A percentile compares a stretch with the other conserved stretches of the same genome.
Evolutionary conservation across 2,329 filamentous ascomycete species (phyloP).

Genomic region (Trichoderma sp.): DNA sequence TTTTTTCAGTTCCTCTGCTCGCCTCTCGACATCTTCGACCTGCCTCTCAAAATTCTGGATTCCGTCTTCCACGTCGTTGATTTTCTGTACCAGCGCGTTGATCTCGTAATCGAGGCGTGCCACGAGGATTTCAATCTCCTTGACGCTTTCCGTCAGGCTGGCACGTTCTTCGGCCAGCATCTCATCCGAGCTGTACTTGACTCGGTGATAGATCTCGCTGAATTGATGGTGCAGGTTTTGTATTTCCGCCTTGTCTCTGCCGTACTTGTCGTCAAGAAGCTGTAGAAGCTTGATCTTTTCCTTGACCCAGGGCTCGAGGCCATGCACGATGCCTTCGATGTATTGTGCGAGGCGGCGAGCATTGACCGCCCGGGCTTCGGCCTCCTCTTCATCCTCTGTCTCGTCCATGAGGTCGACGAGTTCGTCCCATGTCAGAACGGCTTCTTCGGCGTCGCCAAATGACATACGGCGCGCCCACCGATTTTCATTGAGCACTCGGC

Average conservation of each 20-base stretch:
- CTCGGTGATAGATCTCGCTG: slow-evolving; percentile 67
- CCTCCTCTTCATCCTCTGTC: slow-evolving; percentile 35
- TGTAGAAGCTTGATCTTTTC: slow-evolving; percentile 59
- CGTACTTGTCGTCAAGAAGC: slow-evolving; percentile 62
- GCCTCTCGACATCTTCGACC: slow-evolving; percentile 69
- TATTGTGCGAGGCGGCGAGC: slow-evolving; percentile 57
- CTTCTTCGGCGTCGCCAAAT: slow-evolving; percentile 74
- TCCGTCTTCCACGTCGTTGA: slow-evolving; percentile 84
- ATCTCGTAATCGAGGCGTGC: slow-evolving; percentile 94
- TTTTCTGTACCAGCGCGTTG: slow-evolving; percentile 73
- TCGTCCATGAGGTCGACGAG: slow-evolving; percentile 48
- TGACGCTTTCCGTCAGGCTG: slow-evolving; percentile 69
- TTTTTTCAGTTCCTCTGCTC: slow-evolving; percentile 63
- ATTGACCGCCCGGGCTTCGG: slow-evolving; percentile 51
- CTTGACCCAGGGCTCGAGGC: slow-evolving; percentile 64
- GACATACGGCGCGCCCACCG: slow-evolving; percentile 73
- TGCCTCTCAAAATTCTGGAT: slow-evolving; percentile 78
- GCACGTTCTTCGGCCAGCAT: slow-evolving; percentile 70
- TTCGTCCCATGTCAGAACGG: slow-evolving; percentile 68
- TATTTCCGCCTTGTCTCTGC: slow-evolving; percentile 65
- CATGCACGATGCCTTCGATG: slow-evolving; percentile 54
- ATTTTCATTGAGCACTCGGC: slow-evolving; percentile 53
- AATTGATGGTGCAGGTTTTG: slow-evolving; percentile 69
- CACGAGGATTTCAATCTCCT: slow-evolving; percentile 77
- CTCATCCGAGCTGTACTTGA: slow-evolving; percentile 68